These are phyloP conservation scores for Leccinum subgranulosum DNA, from an alignment of 768 basidiomycete species.

Conservation along the genomic window DNA sequence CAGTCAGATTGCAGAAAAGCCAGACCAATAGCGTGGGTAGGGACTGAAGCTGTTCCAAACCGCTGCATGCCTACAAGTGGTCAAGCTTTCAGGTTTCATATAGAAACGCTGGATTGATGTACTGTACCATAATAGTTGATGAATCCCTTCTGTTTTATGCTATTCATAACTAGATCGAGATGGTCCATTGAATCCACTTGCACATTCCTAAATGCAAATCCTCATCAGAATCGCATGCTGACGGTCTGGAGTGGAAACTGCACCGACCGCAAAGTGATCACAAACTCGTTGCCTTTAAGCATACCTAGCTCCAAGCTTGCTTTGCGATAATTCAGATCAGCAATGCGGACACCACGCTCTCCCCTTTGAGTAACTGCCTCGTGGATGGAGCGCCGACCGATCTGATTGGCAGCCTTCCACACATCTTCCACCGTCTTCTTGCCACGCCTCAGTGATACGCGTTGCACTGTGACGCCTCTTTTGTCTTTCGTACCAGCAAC, in stretches of 20 bases:
- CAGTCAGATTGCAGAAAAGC: conserved; percentile 88
- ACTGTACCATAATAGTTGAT: conserved; percentile 93
- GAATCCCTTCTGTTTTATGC: conserved; percentile 82
- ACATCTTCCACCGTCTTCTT: conserved; percentile 77
- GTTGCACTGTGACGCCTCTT: conserved; percentile 92
- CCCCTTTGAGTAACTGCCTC: conserved; percentile 71
- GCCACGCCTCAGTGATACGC: conserved; percentile 77
- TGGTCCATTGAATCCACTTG: conserved; percentile 70
- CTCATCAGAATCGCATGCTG: background rate
- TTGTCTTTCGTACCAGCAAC: conserved; percentile 99
- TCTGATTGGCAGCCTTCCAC: conserved; percentile 78
- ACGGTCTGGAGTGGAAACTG: conserved; percentile 15
- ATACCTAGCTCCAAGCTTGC: conserved; percentile 86
- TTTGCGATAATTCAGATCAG: conserved; percentile 84
- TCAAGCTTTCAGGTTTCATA: background rate
- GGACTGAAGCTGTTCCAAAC: conserved; percentile 94
- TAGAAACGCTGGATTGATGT: background rate
- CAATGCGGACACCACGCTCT: conserved; percentile 84
- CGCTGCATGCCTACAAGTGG: conserved; percentile 84
- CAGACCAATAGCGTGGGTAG: conserved; percentile 92
- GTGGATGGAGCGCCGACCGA: conserved; percentile 52
- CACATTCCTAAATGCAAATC: conserved; percentile 60
- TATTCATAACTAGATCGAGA: conserved; percentile 72
- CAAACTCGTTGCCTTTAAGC: conserved; percentile 94
- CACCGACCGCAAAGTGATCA: conserved; percentile 84